Base-by-base conservation (phyloP, 257 asterid genomes). In the Orobanche coerulescens region DNA sequence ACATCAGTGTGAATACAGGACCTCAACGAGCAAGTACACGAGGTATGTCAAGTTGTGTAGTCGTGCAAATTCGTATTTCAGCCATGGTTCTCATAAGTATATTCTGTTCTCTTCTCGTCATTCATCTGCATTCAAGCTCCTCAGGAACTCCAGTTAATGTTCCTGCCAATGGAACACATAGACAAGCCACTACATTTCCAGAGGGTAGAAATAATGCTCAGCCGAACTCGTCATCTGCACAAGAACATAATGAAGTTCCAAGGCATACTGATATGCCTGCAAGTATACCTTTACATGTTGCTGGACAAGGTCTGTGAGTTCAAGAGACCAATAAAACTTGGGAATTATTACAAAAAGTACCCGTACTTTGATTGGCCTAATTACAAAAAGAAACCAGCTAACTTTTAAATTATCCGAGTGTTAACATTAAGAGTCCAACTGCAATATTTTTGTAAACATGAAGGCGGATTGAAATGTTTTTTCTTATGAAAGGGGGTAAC, bases 1-100 rank as follows among this genome's bases (percentile, higher is more conserved):
- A 82, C 36, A 54, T 62, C 24, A 62, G 62, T 20, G 73, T 57
- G 37, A 61, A 73, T 39, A 28, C 62, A 49, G 26, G 22, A 36
- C 77, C 78, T 26, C 64, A 15, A 63, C 87, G 74, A 55, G 74
- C 78, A 51, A 71, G 58, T 34, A 71, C 56, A 57, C 88, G 25
- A 75, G 92, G 94, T 82, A 73, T 71, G 64, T 6, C 54, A 68
- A 54, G 33, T 60, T 66, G 62, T 28, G 4, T n/a, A 37, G 61
- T 43, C 56, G 52, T 55, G 50, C 62, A 23, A 24, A 57, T 11
- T 67, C 57, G 19, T 14, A 43, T 36, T 14, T 31, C 62, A 34
- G 30, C 15, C 65, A 34, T 59, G 63, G 40, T 44, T 61, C 68
- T 48, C 58, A 47, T 61, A n/a, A n/a, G n/a, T n/a, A 11, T 61